Base-by-base conservation (phyloP, 768 basidiomycete species). In the Suillus tomentosus region DNA sequence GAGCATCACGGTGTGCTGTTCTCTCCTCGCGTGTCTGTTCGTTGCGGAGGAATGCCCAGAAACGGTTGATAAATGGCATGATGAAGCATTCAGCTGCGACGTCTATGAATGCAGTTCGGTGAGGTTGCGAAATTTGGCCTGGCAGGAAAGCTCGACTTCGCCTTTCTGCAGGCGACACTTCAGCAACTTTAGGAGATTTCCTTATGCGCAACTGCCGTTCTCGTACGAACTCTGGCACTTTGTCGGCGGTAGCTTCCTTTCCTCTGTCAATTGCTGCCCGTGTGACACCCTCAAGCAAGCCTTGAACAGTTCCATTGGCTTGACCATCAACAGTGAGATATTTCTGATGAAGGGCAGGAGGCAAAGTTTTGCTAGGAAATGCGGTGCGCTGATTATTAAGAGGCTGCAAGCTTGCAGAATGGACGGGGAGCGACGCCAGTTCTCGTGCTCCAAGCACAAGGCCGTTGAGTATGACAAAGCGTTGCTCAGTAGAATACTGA, bases 31-130 rank as follows among this genome's bases (percentile, higher is more conserved):
- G 83, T 2, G 85, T 81, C 68, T 91, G 87, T 70, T 92, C 89
- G 69, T 96, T 94, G 8, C 92, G 86, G 53, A 97, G 85, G 77
- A 96, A 94, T n/a, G 83, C 72, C 95, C 95, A 99, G 77, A 99
- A 97, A n/a, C 89, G 86, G 69, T 95, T 91, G 77, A 98, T 85
- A 60, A 99, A 80, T 0, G 97, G 97, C 64, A 89, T 85, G 59
- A 97, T 85, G 78, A 98, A 99, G 76, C 79, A 88, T 71, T 95
- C 94, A 0, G 92, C 92, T 0, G 95, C 94, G 34, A 99, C 78
- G 60, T 85, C 82, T 22, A 85, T 86, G 71, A 90, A 91, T 2
- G 83, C 79, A 37, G 76, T 69, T 9, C 57, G 37, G 6, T 48
- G 60, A 8, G 65, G 62, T 42, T 67, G 66, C 9, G 8, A 62